A percentile compares a stretch with the other conserved stretches of the same genome.
phyloP scores from a whole-genome alignment of 140 eudicot species.

The Anethum foeniculum region DNA sequence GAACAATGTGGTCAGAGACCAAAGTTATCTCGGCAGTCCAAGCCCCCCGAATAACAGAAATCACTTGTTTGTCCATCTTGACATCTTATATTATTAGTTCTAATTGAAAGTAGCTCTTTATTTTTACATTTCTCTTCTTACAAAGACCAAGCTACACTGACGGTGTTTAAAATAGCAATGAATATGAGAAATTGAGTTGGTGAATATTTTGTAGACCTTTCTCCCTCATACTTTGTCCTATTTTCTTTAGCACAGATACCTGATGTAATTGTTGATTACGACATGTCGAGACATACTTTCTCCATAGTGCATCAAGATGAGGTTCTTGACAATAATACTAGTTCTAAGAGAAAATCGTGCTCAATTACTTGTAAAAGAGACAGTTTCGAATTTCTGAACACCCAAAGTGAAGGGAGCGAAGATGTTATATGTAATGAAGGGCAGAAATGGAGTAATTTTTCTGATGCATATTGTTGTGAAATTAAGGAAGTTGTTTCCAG shows the following conservation, averaged over 20 bases:
- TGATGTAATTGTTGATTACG: conserved; percentile 75
- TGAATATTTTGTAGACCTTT: not conserved
- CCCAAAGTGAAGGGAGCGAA: conserved; percentile 11
- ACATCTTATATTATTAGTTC: not conserved
- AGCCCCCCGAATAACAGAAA: not conserved
- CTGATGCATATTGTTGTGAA: conserved; percentile 54
- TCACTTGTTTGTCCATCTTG: not conserved
- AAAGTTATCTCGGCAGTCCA: not conserved
- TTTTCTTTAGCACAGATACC: conserved; percentile 55
- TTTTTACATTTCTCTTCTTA: no score
- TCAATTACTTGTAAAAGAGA: conserved; percentile 11
- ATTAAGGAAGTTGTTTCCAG: conserved; percentile 54
- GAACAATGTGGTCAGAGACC: not conserved
- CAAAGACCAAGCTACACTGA: no score
- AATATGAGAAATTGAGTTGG: not conserved
- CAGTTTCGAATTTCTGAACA: not conserved
- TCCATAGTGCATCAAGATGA: conserved; percentile 72
- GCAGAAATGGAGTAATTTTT: conserved; percentile 36
- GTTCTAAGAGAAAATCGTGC: conserved; percentile 4
- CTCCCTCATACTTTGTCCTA: not conserved
- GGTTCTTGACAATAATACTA: conserved; percentile 30
- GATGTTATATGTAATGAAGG: conserved; percentile 17
- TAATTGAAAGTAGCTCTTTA: not conserved
- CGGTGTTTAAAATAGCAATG: not conserved
- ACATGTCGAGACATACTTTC: conserved; percentile 48